Base-by-base conservation (phyloP, 225 moss, liverwort and hornwort genomes). In the Asterella californica region DNA sequence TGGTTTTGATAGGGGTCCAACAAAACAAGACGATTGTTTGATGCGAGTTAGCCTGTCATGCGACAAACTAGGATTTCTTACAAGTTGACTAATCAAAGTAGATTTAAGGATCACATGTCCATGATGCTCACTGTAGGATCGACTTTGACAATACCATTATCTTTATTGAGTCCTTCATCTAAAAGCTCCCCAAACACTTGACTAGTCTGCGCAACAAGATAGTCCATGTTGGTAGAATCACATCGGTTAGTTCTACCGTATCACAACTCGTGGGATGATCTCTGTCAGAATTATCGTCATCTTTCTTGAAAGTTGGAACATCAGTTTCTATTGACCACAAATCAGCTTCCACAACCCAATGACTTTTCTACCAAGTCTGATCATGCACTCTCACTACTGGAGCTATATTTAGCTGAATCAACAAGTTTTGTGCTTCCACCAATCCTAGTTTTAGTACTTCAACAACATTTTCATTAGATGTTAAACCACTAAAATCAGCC, bases 301-400 rank as follows among this genome's bases (percentile, higher is more conserved):
- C 71, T 10, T 37, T 42, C 2, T 38, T 2, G 9, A 42, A 1
- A 72, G 71, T 10, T 36, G 17, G 18, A 37, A 27, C 25, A 1
- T 72, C 5, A 7, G 15, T 10, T 37, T 42, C 33, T 9, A 0
- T 36, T 10, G 46, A 37, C 37, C 37, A 42, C 4, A 72, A 45
- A 37, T 10, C 27, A 0, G 34, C 10, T 29, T 81, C 74, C 7
- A 60, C 53, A 37, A 81, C 33, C 80, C 72, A 81, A 1, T 73
- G 37, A 27, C 5, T 74, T 19, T 74, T 42, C 80, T 55, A 81
- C 63, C 74, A 81, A 15, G 15, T 30, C 24, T 64, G 38, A 74
- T 74, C 47, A 57, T 57, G 17, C 9, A 49, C 37, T 15, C 9
- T 14, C 8, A 3, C 46, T 10, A 30, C 55, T 2, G 74, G 81